Conservation (phyloP, 176 grass and related monocot species). For the Poa pratensis region DNA sequence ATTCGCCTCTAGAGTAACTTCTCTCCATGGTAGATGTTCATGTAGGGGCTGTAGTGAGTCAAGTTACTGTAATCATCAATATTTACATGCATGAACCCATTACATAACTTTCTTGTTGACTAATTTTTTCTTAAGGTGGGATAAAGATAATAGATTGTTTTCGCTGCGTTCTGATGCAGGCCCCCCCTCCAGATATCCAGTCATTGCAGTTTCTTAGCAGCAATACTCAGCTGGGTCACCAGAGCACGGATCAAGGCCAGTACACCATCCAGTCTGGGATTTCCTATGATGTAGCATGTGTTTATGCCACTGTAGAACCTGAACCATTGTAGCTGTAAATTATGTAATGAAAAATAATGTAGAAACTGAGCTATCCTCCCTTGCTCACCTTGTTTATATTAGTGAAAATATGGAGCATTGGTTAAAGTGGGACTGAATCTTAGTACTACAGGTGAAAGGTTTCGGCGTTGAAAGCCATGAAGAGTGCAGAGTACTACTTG, state of each 20-base stretch:
- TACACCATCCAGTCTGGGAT: slow-evolving; percentile 90
- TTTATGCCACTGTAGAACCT: slow-evolving; percentile 33
- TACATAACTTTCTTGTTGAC: slow-evolving; percentile 18
- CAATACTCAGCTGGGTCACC: slow-evolving; percentile 75
- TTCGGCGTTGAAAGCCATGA: background rate
- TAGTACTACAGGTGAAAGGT: background rate
- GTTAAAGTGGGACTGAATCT: background rate
- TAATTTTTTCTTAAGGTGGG: slow-evolving; percentile 14
- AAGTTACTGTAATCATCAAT: background rate
- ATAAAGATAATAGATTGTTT: background rate
- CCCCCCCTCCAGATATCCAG: slow-evolving; percentile 64
- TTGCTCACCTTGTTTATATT: slow-evolving; percentile 3
- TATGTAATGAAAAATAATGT: slow-evolving; percentile 42
- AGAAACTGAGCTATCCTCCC: background rate
- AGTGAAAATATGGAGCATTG: slow-evolving; percentile 23
- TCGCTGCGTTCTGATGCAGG: slow-evolving; percentile 42
- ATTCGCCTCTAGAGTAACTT: background rate
- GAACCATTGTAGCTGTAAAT: slow-evolving; percentile 42
- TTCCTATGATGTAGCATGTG: slow-evolving; percentile 61
- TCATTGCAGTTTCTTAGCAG: slow-evolving; percentile 78
- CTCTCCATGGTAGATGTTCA: background rate
- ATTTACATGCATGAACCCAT: background rate
- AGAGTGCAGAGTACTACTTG: background rate
- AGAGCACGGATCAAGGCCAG: slow-evolving; percentile 74
- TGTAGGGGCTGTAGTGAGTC: background rate